phyloP scores from a whole-genome alignment of 306 rosid genomes.

The Dalbergia cochinchinensis region DNA sequence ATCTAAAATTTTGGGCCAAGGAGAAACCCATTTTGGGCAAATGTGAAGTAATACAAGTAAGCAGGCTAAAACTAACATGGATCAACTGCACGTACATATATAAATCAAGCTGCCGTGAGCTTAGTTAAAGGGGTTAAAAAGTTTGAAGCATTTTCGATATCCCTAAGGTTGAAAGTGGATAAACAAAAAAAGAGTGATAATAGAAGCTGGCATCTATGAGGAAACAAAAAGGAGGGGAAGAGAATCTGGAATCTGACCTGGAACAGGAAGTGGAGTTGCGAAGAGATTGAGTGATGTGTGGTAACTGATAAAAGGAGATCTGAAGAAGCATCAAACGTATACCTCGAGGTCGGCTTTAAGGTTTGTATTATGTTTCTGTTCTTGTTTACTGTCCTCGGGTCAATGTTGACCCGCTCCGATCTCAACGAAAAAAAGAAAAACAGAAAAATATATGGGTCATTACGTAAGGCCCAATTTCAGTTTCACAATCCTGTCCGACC shows the following conservation, averaged over 20 bases:
- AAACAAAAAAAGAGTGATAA: background rate
- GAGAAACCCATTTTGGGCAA: background rate
- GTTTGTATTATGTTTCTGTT: background rate
- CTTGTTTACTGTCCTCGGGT: background rate
- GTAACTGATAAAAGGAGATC: slow-evolving; percentile 44
- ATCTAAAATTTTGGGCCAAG: background rate
- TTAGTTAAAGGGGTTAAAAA: background rate
- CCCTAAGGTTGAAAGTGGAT: background rate
- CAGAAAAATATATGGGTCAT: background rate
- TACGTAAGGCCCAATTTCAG: background rate
- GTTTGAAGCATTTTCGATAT: background rate
- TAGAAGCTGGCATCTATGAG: slow-evolving; percentile 15
- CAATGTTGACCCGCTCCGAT: background rate
- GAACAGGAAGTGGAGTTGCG: slow-evolving; percentile 27
- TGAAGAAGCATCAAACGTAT: slow-evolving; percentile 45
- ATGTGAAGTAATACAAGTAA: slow-evolving; percentile 12
- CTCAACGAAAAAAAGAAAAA: background rate
- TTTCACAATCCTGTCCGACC: too few species aligned
- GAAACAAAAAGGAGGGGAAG: background rate
- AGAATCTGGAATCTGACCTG: slow-evolving; percentile 41
- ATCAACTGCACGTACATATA: background rate
- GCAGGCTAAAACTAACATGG: background rate
- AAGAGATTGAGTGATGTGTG: background rate
- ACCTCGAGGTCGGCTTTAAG: slow-evolving; percentile 45
- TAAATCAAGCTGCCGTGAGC: background rate